These are phyloP conservation scores for Endogone sp. DNA, from an alignment of 192 early-diverging fungal species.

Conservation along the genomic window DNA sequence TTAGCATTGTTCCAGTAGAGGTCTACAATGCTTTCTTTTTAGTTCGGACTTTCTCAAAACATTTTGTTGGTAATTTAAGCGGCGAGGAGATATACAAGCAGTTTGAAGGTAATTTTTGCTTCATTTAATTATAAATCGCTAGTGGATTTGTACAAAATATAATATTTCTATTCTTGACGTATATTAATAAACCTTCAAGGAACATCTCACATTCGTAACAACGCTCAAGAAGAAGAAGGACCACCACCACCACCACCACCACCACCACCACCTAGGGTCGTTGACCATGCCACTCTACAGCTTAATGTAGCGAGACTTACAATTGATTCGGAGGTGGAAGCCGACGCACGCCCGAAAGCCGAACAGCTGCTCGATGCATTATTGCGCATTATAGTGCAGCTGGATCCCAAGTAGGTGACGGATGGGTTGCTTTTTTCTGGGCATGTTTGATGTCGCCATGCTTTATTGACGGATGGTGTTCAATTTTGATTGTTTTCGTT, in stretches of 20 bases:
- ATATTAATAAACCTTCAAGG: too few relatives aligned
- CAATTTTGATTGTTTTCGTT: too few relatives aligned
- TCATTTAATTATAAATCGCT: too few relatives aligned
- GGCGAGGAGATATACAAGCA: constrained; percentile 46
- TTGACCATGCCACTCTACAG: constrained; percentile 7
- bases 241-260: neutral
- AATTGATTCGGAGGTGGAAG: constrained; percentile 33
- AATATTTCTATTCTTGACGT: too few relatives aligned
- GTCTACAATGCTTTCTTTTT: constrained; percentile 67
- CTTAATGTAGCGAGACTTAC: constrained; percentile 36
- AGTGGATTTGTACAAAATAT: too few relatives aligned
- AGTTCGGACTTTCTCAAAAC: constrained; percentile 59
- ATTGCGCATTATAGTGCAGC: constrained; percentile 46
- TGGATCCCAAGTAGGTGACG: constrained; percentile 47
- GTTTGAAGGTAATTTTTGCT: constrained; percentile 38
- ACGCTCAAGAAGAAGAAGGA: neutral
- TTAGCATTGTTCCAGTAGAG: constrained; percentile 54
- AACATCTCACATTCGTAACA: neutral
- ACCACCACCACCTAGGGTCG: constrained; percentile 18
- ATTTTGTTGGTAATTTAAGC: constrained; percentile 57
- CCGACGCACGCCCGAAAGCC: constrained; percentile 44
- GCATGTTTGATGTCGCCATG: neutral
- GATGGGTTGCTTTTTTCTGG: neutral
- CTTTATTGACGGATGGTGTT: neutral
- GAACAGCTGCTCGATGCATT: constrained; percentile 55